These are phyloP conservation scores for Pythium phragmitis DNA, from an alignment of 352 stramenopile genomes.

Conservation along the genomic window DNA sequence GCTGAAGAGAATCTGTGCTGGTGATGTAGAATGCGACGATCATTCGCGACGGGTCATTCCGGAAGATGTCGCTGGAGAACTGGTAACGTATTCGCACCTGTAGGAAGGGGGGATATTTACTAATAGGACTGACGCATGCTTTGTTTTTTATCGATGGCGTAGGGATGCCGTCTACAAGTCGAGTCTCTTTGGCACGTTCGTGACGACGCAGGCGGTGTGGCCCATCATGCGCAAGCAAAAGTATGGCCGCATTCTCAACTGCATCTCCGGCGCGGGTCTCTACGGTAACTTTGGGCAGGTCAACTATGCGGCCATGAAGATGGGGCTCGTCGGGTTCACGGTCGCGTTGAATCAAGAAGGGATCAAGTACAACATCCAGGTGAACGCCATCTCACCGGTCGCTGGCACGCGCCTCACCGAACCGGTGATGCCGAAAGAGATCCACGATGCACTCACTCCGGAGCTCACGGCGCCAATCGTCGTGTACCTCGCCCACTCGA, in stretches of 20 bases:
- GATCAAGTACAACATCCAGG: slow-evolving; percentile 73
- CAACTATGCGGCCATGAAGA: slow-evolving; percentile 81
- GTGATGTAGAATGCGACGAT: slow-evolving; percentile 58
- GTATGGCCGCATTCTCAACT: slow-evolving; percentile 75
- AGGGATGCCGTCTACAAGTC: slow-evolving; percentile 66
- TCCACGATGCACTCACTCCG: slow-evolving; percentile 53
- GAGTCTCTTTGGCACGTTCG: slow-evolving; percentile 58
- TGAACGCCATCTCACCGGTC: slow-evolving; percentile 71
- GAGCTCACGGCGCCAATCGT: slow-evolving; percentile 67
- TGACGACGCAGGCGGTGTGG: slow-evolving; percentile 66
- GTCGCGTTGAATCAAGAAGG: slow-evolving; percentile 69
- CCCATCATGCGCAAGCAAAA: slow-evolving; percentile 68
- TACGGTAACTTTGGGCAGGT: slow-evolving; percentile 81
- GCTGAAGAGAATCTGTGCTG: slow-evolving; percentile 4
- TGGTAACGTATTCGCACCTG: slow-evolving; percentile 33
- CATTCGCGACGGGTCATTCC: slow-evolving; percentile 72
- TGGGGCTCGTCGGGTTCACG: slow-evolving; percentile 69
- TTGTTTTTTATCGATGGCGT: not conserved
- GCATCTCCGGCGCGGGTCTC: slow-evolving; percentile 56
- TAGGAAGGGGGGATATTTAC: too few relatives aligned
- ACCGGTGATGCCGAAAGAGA: slow-evolving; percentile 61
- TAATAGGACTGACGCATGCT: not conserved
- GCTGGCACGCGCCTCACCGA: slow-evolving; percentile 64
- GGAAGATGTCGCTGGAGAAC: slow-evolving; percentile 62
- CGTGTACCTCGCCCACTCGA: slow-evolving; percentile 60